Evolutionary conservation across 148 eudicot species (phyloP).

Genomic region (Fagopyrum esculentum): DNA sequence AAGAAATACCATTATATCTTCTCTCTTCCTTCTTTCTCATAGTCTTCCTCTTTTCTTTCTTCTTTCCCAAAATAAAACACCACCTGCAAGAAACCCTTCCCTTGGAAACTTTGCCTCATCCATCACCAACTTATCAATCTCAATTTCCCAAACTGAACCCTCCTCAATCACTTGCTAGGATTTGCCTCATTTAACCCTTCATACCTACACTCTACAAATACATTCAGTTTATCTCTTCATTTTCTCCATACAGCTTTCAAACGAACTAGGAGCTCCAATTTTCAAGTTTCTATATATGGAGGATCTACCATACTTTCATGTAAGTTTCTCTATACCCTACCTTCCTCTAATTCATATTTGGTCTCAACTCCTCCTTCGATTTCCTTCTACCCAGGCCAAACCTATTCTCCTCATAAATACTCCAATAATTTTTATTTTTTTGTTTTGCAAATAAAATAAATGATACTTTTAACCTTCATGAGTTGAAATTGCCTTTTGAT

Average conservation of each 20-base stretch:
- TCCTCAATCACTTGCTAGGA: background rate
- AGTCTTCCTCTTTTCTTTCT: background rate
- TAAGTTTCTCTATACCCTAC: background rate
- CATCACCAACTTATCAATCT: conserved; percentile 2
- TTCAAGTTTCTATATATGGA: background rate
- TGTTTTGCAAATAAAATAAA: too few relatives aligned
- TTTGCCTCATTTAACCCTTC: background rate
- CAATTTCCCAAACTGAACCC: background rate
- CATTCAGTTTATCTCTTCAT: background rate
- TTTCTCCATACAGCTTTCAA: background rate
- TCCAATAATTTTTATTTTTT: too few relatives aligned
- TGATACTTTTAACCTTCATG: background rate
- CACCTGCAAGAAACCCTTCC: conserved; percentile 3
- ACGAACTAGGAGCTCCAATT: background rate
- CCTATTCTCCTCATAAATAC: too few relatives aligned
- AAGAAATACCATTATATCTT: background rate
- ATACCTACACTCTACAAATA: background rate
- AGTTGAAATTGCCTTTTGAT: background rate
- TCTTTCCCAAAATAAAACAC: conserved; percentile 11
- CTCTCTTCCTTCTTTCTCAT: conserved; percentile 16
- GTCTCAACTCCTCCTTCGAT: background rate
- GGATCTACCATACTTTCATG: background rate
- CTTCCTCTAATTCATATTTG: background rate
- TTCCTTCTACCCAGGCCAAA: too few relatives aligned
- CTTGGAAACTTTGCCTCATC: conserved; percentile 3